Evolutionary conservation across 208 protist species (phyloP), one percentile per base, ranked within the genome.

Genomic region (Trypanosoma grayi): DNA sequence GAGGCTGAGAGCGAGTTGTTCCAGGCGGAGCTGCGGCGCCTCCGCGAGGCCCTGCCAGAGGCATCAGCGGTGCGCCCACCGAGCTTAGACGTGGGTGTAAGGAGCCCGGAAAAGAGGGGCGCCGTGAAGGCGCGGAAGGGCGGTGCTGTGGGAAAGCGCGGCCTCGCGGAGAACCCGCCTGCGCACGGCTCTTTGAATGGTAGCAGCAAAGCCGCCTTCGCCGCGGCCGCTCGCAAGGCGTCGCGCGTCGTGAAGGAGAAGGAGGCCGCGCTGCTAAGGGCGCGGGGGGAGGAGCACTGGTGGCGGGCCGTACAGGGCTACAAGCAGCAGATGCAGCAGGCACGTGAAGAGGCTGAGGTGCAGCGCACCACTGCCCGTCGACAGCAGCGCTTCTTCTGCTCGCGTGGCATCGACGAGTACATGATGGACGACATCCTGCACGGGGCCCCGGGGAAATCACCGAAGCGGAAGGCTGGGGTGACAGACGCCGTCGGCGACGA

Each of bases 401-500:
- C 65, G 8, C 76, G 78, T 11, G 56, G 66, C 18, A 64, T 77
- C 13, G 78, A 86, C 40, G 77, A 76, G 18, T 93, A 83, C 72
- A 66, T 70, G 18, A 72, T 89, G 67, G 73, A 79, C 14, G 86
- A 93, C 18, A 75, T 93, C 8, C 60, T 93, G 2, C 60, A 71
- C 14, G 73, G 56, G 16, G 58, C 51, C 20, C 36, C 46, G 52
- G 50, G 24, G n/a, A 50, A 40, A 50, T 18, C 25, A 0, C 2
- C 11, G 6, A 50, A 27, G 30, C 9, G 14, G 2, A 62, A 27
- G 14, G 11, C 13, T 30, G 14, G 1, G 4, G 7, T 18, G 4
- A 39, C 20, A 20, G 33, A 43, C 14, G 7, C n/a, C 16, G 27
- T 13, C 25, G 30, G 4, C 14, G 28, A 59, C n/a, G 56, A 56